Evolutionary conservation across 495 filamentous ascomycete species (phyloP), one percentile per base, ranked within the genome.

Genomic region (Penicillium angulare): DNA sequence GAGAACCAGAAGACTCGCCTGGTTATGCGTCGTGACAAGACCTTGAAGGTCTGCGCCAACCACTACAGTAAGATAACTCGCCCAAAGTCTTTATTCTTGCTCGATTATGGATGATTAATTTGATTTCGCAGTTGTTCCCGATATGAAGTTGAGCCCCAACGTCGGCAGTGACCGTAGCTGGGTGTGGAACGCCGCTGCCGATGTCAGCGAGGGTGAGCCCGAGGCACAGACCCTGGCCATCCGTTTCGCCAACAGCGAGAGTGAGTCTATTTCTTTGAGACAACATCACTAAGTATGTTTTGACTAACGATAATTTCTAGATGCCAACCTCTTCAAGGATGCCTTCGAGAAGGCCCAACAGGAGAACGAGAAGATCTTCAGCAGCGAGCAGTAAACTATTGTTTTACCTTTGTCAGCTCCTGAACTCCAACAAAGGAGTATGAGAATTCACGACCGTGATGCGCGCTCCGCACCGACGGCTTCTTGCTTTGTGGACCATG

Each of bases 31-130:
- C 80, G 95, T 66, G 95, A 99, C 76, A 96, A 97, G 87, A 97
- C 95, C 56, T 83, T 96, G 75, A 99, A 99, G 80, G 93, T 97
- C 73, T 99, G 95, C 86, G 95, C 95, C 65, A 99, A 99, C 78
- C 95, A 99, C 79, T 99, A 99, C 73, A 86, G 93, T 98, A 86
- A 67, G 89, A 61, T 40, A 4, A 36, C 17, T 33, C 18, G 3
- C 7, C 29, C 10, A 23, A 23, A 34, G 15, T 0, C 10, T 33
- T n/a, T 8, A 5, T 24, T 31, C 8, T 22, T 32, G 42, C 7
- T 38, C 8, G 8, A 13, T 22, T 21, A 7, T 23, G 18, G 9
- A 46, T 5, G 24, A 33, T 38, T 47, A 18, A 47, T 24, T 5
- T 9, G 20, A 2, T 38, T 8, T 3, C 16, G 13, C 56, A 96